Base-by-base conservation (phyloP, 1,139 yeast species). In the Eremothecium sinecaudum region DNA sequence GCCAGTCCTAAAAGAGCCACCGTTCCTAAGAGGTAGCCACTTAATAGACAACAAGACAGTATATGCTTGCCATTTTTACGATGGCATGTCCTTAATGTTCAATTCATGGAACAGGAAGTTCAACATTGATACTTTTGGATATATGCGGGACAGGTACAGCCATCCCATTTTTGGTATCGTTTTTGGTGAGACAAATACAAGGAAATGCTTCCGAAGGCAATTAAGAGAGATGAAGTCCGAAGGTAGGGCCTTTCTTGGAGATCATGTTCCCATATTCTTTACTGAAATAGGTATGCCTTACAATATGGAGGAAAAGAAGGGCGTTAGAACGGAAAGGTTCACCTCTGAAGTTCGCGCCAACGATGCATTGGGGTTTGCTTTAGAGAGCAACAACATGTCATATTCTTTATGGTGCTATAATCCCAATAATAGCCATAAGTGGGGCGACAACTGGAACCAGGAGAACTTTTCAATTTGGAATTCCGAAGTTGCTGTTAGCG, bases 201-300 rank as follows among this genome's bases (percentile, higher is more conserved):
- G 94, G 30, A 78, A 73, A 40, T 79, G 84, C 40, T 61, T 87
- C 32, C 66, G 69, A 33, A 70, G 64, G 28, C 97, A 87, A 56
- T 66, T 87, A 38, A 46, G 55, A 14, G 79, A 71, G 40, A 69
- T 87, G 61, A 71, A 68, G 40, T 53, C 57, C 18, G 96, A 87
- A 52, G 75, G 84, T 10, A 56, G 60, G 13, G 66, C 65, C 2
- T 54, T 66, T 29, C 57, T 83, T 39, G 94, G 94, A 1, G 34
- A 50, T 1, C 28, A 47, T 10, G 62, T 81, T 8, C 94, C 94
- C 0, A 71, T 80, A 5, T 61, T 87, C 26, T 75, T 90, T 67
- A 76, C 94, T 1, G 98, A 87, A 58, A 86, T 90, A n/a, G 98
- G 98, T 2, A 82, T 87, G 78, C 97, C 98, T 2, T 84, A 78